Evolutionary conservation across 352 stramenopile species (phyloP).

Genomic region (Globisporangium paroecandrum): DNA sequence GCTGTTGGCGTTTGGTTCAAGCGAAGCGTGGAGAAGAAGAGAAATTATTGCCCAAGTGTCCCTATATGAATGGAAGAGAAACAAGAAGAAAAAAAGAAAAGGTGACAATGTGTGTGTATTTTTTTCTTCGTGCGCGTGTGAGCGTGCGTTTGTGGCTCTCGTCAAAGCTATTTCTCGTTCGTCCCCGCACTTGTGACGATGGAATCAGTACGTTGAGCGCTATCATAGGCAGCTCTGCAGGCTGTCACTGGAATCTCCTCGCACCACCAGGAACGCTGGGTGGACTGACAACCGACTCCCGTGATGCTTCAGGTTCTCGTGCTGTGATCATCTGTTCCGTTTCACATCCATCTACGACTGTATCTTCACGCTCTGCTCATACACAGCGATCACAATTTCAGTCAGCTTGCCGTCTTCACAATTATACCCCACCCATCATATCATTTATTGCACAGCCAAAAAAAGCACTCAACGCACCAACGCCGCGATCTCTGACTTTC

Average conservation of each 20-base stretch:
- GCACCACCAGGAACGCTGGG: background rate
- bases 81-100: background rate
- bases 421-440: too few species aligned
- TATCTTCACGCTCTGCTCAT: constrained; percentile 14
- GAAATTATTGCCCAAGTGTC: constrained; percentile 4
- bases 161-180: background rate
- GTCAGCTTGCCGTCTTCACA: too few species aligned
- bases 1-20: background rate
- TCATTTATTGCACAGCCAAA: too few species aligned
- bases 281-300: background rate
- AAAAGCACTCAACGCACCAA: constrained; percentile 27
- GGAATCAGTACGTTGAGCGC: background rate
- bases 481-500: constrained; percentile 32
- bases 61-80: constrained; percentile 5
- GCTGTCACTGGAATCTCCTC: background rate
- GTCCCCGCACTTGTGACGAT: background rate
- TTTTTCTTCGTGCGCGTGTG: background rate
- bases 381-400: too few species aligned
- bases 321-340: background rate
- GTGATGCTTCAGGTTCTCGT: background rate
- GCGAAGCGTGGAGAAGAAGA: background rate
- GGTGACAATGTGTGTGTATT: background rate
- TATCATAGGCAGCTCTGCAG: background rate
- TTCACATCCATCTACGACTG: constrained; percentile 11
- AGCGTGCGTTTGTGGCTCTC: background rate